Base-by-base conservation (phyloP, 306 rosid species). In the Canavalia gladiata region DNA sequence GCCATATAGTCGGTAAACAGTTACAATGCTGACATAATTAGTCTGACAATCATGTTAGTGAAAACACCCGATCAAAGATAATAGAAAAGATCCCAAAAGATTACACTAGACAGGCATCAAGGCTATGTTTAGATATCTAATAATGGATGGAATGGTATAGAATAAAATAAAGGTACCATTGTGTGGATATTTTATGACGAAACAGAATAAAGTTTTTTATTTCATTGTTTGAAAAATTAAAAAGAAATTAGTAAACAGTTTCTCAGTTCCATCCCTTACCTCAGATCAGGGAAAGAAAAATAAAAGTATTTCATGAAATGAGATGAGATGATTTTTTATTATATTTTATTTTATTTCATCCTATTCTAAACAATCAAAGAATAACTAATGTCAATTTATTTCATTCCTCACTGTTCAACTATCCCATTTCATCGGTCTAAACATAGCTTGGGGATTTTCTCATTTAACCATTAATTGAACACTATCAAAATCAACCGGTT, bases 391-490 rank as follows among this genome's bases (percentile, higher is more conserved):
- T 13, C 49, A 46, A 10, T 1, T 45, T 33, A 34, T 5, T 62
- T 12, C 8, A 34, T 62, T 11, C 4, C 12, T 1, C 25, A 5
- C 28, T 33, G 8, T 62, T 35, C 30, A 18, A 18, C 25, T 46
- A 63, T 13, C 46, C 25, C 29, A 12, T 34, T 35, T 63, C 68
- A 63, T 34, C 46, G 31, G 35, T 63, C 68, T 13, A 63, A 63
- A 64, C 49, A 39, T 2, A 35, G 47, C 7, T 34, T 33, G 34
- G 30, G 72, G 13, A 4, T 25, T 42, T 66, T 66, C 30, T 33
- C 59, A 12, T 41, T 18, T 65, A 7, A 47, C 74, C 50, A 50
- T 66, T 12, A 42, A 78, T 41, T 29, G 55, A 51, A 77, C 60
- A 52, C 33, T 13, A 56, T 43, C 59, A 69, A 25, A 33, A 56